Evolutionary conservation across 805 yeast species (phyloP).

Genomic region (Yamadazyma sp.): DNA sequence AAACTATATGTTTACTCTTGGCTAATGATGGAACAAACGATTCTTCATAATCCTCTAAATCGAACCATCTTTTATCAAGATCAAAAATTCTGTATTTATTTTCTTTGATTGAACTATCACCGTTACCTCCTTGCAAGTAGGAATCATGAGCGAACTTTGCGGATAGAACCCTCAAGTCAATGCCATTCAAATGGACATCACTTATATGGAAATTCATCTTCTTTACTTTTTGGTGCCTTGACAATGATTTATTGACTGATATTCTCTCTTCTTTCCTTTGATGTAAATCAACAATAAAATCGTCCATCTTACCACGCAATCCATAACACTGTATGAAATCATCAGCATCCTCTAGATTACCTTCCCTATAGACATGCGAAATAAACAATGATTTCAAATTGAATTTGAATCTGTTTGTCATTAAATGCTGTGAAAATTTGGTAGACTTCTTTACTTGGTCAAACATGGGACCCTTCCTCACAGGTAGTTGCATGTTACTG

Average conservation of each 20-base stretch:
- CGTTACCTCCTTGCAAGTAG: constrained; percentile 10
- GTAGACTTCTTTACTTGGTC: constrained; percentile 50
- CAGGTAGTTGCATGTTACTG: constrained; percentile 76
- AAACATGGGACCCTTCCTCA: constrained; percentile 72
- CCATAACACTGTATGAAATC: constrained; percentile 63
- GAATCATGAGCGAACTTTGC: constrained; percentile 41
- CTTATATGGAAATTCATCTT: constrained; percentile 65
- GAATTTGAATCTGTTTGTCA: constrained; percentile 77
- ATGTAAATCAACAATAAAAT: constrained; percentile 38
- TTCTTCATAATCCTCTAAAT: constrained; percentile 59
- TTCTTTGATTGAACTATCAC: neutral
- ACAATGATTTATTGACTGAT: constrained; percentile 41
- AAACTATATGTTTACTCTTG: constrained; percentile 39
- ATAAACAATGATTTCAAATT: constrained; percentile 69
- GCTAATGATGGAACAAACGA: constrained; percentile 42
- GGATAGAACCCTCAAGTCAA: constrained; percentile 59
- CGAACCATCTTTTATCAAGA: constrained; percentile 59
- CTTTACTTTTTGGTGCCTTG: constrained; percentile 46
- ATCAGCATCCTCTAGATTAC: constrained; percentile 33
- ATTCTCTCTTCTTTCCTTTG: constrained; percentile 38
- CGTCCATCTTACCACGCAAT: constrained; percentile 44
- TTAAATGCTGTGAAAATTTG: constrained; percentile 73
- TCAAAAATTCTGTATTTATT: constrained; percentile 39
- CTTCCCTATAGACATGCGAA: constrained; percentile 65
- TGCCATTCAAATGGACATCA: constrained; percentile 51